Evolutionary conservation across 345 rosid genomes (phyloP).

Genomic region (Corchorus capsularis): DNA sequence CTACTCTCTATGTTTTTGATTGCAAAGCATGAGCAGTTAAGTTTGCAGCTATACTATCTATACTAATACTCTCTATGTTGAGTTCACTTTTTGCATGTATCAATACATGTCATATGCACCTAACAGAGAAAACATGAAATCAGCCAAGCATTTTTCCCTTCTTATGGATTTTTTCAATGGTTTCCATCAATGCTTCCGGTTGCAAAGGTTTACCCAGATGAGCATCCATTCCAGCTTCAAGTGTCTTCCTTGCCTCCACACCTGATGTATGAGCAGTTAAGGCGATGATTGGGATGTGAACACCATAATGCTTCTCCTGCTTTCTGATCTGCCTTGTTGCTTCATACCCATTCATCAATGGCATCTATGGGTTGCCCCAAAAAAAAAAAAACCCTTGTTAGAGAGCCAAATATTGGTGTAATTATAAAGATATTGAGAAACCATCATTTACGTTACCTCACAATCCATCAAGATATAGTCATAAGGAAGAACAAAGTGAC

Average conservation of each 20-base stretch:
- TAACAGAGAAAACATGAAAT: neutral
- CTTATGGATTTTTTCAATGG: conserved; percentile 4
- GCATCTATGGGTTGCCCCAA: conserved; percentile 51
- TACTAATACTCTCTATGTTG: too few species aligned
- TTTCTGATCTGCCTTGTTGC: conserved; percentile 62
- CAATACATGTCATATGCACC: neutral
- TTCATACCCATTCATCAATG: conserved; percentile 67
- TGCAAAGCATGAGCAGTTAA: too few species aligned
- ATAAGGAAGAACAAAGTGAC: conserved; percentile 39
- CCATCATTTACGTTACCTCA: conserved; percentile 43
- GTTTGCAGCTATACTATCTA: too few species aligned
- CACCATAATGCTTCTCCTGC: conserved; percentile 47
- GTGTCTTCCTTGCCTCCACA: conserved; percentile 34
- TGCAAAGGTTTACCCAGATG: conserved; percentile 47
- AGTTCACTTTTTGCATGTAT: neutral
- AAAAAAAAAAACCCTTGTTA: neutral
- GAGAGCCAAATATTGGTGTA: neutral
- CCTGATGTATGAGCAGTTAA: conserved; percentile 58
- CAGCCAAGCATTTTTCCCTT: neutral
- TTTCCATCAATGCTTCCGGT: conserved; percentile 33
- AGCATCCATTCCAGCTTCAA: conserved; percentile 66
- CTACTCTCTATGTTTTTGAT: too few species aligned
- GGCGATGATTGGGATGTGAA: conserved; percentile 71
- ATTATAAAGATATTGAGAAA: neutral
- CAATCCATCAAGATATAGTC: conserved; percentile 87